Base-by-base conservation (phyloP, 495 filamentous ascomycete genomes). In the Choiromyces venosus region DNA sequence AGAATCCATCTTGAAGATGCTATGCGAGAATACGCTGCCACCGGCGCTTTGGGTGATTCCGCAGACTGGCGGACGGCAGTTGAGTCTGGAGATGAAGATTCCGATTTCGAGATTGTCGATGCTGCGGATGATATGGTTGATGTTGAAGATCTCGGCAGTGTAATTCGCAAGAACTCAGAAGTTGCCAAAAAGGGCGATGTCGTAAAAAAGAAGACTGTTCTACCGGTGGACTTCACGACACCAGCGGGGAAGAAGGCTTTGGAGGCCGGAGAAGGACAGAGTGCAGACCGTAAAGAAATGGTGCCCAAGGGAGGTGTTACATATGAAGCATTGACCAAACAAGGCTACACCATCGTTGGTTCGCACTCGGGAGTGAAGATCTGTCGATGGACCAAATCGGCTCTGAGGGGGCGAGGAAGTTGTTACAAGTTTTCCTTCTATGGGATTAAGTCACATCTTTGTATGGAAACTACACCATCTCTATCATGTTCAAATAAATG, bases 341-440 rank as follows among this genome's bases (percentile, higher is more conserved):
- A 98, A 86, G 94, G 94, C 25, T 98, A 98, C 82, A 88, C 91
- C 0, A 97, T 98, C 71, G 90, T 98, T 67, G 94, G 94, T 67
- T 94, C 93, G 0, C 94, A 98, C 83, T 96, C 92, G 12, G 94
- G 94, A 36, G 94, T 98, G 71, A 98, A 98, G 83, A 97, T 97
- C 77, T 97, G 94, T 81, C 92, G 94, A 36, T 98, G 94, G 94
- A 98, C 94, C 14, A 98, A 98, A 83, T 97, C 93, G 8, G 94
- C 94, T 5, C 90, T 98, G n/a, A 92, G 94, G 67, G 94, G 94
- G 38, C 89, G 94, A 25, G 94, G 94, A 16, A 96, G 92, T 33
- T 98, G 94, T 85, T 98, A 98, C 86, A 98, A 98, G 82, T 97
- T 86, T 82, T 93, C 91, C 9, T 97, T 98, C 84, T 98, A 98